Conservation (phyloP, 108 stramenopile species). For the Mayamaea pseudoterrestris region DNA sequence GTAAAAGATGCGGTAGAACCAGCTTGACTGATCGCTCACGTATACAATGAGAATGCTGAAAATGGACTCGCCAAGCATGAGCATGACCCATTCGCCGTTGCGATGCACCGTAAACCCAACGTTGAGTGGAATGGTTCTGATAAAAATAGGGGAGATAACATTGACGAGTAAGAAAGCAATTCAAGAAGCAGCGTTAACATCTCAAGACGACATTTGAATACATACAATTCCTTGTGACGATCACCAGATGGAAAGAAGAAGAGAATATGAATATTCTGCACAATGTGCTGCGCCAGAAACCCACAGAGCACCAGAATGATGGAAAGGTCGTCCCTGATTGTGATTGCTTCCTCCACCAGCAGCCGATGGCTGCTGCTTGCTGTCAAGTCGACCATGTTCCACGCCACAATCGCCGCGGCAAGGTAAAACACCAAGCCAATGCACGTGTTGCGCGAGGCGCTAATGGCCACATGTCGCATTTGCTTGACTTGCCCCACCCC, state of each 20-base stretch:
- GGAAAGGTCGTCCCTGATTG: slow-evolving; percentile 3
- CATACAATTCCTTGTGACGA: slow-evolving; percentile 22
- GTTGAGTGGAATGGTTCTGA: slow-evolving; percentile 20
- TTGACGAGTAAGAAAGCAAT: not conserved
- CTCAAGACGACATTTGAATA: not conserved
- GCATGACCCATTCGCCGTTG: slow-evolving; percentile 52
- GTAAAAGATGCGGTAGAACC: slow-evolving; percentile 18
- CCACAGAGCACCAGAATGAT: slow-evolving; percentile 13
- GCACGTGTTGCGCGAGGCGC: not conserved
- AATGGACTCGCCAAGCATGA: slow-evolving; percentile 50
- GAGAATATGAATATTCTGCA: not conserved
- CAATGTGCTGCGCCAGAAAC: not conserved
- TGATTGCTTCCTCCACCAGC: slow-evolving; percentile 2
- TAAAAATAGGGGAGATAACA: not conserved
- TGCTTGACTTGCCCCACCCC: slow-evolving; percentile 13
- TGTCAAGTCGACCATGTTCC: too few species aligned
- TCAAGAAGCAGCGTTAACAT: not conserved
- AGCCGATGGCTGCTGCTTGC: slow-evolving; percentile 4
- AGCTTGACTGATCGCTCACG: not conserved
- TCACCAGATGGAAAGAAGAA: slow-evolving; percentile 20
- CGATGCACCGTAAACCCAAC: slow-evolving; percentile 38
- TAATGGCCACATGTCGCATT: slow-evolving; percentile 6
- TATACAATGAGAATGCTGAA: slow-evolving; percentile 32
- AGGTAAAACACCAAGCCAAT: slow-evolving; percentile 2
- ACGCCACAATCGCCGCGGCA: slow-evolving; percentile 14